These are phyloP conservation scores for Pythium oligandrum DNA, from an alignment of 352 stramenopile genomes.

Conservation along the genomic window DNA sequence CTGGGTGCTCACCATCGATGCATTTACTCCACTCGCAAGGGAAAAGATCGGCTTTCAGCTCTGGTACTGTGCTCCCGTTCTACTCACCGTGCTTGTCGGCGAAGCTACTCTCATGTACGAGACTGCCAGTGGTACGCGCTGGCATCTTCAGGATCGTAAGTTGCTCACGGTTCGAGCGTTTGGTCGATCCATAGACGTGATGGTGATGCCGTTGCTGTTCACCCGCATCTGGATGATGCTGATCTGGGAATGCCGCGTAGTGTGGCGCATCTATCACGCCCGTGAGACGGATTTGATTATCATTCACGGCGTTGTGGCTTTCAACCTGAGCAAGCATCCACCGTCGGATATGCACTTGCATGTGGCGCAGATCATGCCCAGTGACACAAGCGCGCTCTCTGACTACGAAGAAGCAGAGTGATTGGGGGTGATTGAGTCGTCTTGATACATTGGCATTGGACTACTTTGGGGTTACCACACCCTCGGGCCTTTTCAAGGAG, in stretches of 20 bases:
- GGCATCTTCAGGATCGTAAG: slow-evolving; percentile 2
- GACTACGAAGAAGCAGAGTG: no score
- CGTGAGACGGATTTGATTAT: slow-evolving; percentile 10
- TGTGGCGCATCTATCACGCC: slow-evolving; percentile 14
- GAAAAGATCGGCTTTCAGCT: slow-evolving; percentile 11
- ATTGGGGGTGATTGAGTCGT: no score
- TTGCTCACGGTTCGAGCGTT: slow-evolving; percentile 15
- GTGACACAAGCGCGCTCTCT: no score
- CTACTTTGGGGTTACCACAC: no score
- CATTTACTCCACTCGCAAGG: slow-evolving; percentile 8
- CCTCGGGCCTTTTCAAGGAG: no score
- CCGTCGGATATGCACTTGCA: not conserved
- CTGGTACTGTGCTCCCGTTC: slow-evolving; percentile 4
- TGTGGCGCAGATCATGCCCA: no score
- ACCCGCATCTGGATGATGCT: slow-evolving; percentile 21
- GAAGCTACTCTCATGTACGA: not conserved
- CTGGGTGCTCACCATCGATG: slow-evolving; percentile 17
- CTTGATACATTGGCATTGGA: no score
- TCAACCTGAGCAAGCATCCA: slow-evolving; percentile 1
- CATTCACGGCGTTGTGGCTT: slow-evolving; percentile 19
- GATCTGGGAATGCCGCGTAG: slow-evolving; percentile 17
- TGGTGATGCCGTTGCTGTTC: slow-evolving; percentile 16
- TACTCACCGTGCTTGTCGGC: slow-evolving; percentile 1
- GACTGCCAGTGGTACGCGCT: not conserved
- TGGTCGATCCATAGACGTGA: no score